phyloP scores from a whole-genome alignment of 116 monocot species.

The Posidonia oceanica region DNA sequence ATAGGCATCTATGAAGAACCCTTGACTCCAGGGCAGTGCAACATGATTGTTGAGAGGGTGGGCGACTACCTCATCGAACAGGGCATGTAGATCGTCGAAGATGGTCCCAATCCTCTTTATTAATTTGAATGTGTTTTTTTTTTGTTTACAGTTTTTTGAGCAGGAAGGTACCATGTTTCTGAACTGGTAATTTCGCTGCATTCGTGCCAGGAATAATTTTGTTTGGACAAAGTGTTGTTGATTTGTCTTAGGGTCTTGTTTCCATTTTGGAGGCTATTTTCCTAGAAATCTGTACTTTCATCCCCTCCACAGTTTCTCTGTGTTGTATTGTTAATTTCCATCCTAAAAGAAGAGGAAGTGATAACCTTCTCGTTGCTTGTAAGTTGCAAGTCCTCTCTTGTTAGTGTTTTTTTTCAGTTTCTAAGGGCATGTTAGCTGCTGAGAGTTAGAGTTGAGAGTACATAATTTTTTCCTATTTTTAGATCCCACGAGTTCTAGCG shows the following conservation, averaged over 20 bases:
- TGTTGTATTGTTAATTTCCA: neutral
- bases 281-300: neutral
- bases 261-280: neutral
- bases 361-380: neutral
- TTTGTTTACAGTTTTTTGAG: neutral
- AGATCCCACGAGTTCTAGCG: no score
- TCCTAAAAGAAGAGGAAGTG: neutral
- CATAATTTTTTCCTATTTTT: no score
- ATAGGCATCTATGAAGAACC: slow-evolving; percentile 30
- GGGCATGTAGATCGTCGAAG: slow-evolving; percentile 12
- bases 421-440: no score
- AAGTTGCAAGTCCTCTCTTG: no score
- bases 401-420: no score
- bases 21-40: slow-evolving; percentile 30
- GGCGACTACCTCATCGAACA: slow-evolving; percentile 38
- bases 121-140: neutral
- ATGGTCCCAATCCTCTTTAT: neutral
- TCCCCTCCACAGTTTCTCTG: neutral
- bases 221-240: neutral
- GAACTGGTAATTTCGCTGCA: neutral
- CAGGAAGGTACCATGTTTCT: neutral
- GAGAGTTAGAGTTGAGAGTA: no score
- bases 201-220: slow-evolving; percentile 4
- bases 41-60: slow-evolving; percentile 32
- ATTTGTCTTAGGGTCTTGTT: neutral